Base-by-base conservation (phyloP, 1,139 yeast species). In the Scheffersomyces parashehatae region DNA sequence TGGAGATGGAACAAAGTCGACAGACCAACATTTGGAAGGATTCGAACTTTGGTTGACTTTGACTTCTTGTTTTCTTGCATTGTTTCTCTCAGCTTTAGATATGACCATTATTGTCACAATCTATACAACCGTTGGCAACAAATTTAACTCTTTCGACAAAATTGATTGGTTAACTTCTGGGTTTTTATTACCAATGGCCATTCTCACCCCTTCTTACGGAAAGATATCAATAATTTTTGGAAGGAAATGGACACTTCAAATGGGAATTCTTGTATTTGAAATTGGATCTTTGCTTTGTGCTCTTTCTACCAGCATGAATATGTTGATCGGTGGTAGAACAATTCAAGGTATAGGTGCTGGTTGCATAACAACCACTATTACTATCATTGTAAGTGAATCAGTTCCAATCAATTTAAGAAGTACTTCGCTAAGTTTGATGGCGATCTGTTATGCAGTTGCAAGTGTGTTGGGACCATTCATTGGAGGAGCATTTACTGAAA, bases 301-400 rank as follows among this genome's bases (percentile, higher is more conserved):
- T 3, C 41, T 58, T 3, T 43, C 64, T 8, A 48, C 38, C 11
- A 50, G 48, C 29, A 57, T 59, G 54, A 52, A 55, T 41, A 56
- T 56, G 61, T 46, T 59, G 14, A 57, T 59, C 31, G 61, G 60
- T 0, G 62, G 60, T 5, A 41, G 64, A 15, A 60, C 56, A 2
- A 48, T 59, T 36, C 60, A 56, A 26, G 64, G 64, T 13, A 16
- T 57, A n/a, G 62, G 62, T 6, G 60, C 56, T 2, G 62, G 62
- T 16, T 58, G 56, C 14, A 51, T 56, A 6, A 56, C 52, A 35
- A 41, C 62, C 3, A 50, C 52, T 52, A 54, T 55, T 26, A 36
- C 48, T 29, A 53, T 59, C 13, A 54, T 57, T 12, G 28, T 59
- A 11, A 52, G 60, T 2, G 65, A 59, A 39, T 38, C 54, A 8